Base-by-base conservation (phyloP, 768 basidiomycete species). In the Rhodotorula babjevae region DNA sequence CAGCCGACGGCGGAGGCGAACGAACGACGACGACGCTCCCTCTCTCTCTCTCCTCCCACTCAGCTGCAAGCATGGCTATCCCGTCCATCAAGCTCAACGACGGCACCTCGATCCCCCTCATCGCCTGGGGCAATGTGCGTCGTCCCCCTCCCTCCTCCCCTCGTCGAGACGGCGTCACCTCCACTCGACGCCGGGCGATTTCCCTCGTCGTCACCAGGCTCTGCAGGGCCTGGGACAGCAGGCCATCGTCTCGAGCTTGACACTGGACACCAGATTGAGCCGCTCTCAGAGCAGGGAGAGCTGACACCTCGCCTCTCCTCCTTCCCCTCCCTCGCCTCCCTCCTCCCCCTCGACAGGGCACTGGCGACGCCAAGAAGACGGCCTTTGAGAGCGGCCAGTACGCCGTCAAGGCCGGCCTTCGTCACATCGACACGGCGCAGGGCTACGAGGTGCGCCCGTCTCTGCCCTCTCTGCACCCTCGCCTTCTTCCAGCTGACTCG, bases 401-500 rank as follows among this genome's bases (percentile, higher is more conserved):
- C 19, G 80, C 80, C 9, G 52, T 81, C 25, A 68, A 79, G 55
- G 73, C 74, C 31, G 81, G 80, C 21, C 49, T 81, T 4, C 36
- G 40, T 0, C 78, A 79, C 68, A 69, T 81, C 49, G 61, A 61
- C 61, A 61, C 61, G 7, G 61, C 61, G 0, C 61, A 61, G 47
- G 60, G 61, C n/a, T 61, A 61, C 60, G 46, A 61, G 29, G 53
- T 55, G n/a, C 8, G 29, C 15, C 53, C 21, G 62, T 47, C 14
- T 19, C 58, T 23, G 21, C 40, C 18, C n/a, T 18, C 21, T 11
- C 44, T 15, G 31, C 46, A 6, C n/a, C 16, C 29, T 53, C 58
- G 52, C 7, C 50, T 19, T 14, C 1, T 60, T 31, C 27, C 33
- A 46, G n/a, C 42, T 15, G 18, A 52, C 47, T 18, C 23, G 21